phyloP scores from a whole-genome alignment of 768 basidiomycete species.

The Hericium rajendrae region DNA sequence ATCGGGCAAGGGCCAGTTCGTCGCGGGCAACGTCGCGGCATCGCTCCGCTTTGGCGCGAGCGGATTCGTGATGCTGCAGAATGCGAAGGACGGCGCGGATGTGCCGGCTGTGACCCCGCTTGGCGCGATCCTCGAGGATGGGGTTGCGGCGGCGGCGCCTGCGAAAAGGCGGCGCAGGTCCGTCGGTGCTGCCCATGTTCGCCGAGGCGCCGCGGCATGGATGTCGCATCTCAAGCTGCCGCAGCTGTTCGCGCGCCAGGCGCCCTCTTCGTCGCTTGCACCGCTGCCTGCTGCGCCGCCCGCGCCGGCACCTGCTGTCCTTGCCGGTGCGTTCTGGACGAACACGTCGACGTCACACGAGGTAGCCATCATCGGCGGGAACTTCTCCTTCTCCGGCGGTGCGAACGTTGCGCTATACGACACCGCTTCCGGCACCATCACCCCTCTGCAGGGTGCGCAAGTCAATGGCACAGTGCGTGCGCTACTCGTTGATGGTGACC shows the following conservation, averaged over 20 bases:
- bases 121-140: constrained; percentile 41
- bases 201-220: constrained; percentile 34
- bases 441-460: constrained; percentile 49
- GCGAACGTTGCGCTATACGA: constrained; percentile 66
- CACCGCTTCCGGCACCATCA: constrained; percentile 34
- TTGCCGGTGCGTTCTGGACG: constrained; percentile 85
- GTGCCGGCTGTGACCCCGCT: constrained; percentile 52
- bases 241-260: constrained; percentile 43
- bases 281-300: constrained; percentile 48
- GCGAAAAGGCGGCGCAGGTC: constrained; percentile 27
- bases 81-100: constrained; percentile 35
- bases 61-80: constrained; percentile 73
- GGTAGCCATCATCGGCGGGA: constrained; percentile 78
- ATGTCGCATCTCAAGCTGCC: constrained; percentile 36
- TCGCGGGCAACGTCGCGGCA: constrained; percentile 57
- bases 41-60: constrained; percentile 60
- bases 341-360: constrained; percentile 61
- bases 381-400: constrained; percentile 58
- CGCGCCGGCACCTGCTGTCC: constrained; percentile 66
- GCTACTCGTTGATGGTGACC: constrained; percentile 61
- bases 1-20: constrained; percentile 32
- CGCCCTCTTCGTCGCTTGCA: constrained; percentile 25
- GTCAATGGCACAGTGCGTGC: constrained; percentile 69
- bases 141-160: constrained; percentile 22
- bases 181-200: constrained; percentile 16